phyloP scores from a whole-genome alignment of 768 basidiomycete species.

The Tubosaeta sp. region DNA sequence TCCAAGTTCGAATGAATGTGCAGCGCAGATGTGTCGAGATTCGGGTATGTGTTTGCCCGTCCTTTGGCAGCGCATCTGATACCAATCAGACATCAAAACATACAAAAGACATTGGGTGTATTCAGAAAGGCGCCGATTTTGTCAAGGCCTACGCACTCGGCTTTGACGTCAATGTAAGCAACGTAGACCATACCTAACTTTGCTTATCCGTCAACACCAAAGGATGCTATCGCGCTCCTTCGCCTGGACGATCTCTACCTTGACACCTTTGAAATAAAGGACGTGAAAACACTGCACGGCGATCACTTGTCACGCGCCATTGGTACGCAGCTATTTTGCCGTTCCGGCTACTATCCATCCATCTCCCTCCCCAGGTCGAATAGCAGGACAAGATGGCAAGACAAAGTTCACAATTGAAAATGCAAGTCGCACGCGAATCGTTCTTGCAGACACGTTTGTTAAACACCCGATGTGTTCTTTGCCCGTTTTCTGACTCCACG shows the following conservation, averaged over 20 bases:
- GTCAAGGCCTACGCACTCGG: conserved; percentile 92
- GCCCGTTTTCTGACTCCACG: conserved; percentile 6
- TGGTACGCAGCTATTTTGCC: conserved; percentile 44
- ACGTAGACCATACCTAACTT: not conserved
- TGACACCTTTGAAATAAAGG: conserved; percentile 98
- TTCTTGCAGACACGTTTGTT: conserved; percentile 93
- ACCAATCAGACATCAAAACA: conserved; percentile 80
- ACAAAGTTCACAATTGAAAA: conserved; percentile 99
- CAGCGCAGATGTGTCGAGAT: conserved; percentile 87
- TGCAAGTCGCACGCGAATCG: conserved; percentile 93
- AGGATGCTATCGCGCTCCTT: conserved; percentile 95
- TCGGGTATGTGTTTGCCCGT: conserved; percentile 55
- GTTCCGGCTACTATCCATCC: conserved; percentile 3
- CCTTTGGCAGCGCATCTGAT: conserved; percentile 2
- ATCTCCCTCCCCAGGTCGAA: conserved; percentile 61
- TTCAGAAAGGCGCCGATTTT: conserved; percentile 98
- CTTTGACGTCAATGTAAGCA: conserved; percentile 86
- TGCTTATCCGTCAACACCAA: conserved; percentile 1
- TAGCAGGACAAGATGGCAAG: conserved; percentile 98
- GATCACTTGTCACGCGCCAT: conserved; percentile 99
- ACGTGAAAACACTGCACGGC: conserved; percentile 96
- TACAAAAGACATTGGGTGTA: conserved; percentile 86
- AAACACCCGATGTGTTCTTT: not conserved
- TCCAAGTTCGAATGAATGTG: conserved; percentile 98
- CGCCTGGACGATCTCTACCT: conserved; percentile 96